Evolutionary conservation across 176 grass and related monocot genomes (phyloP).

Genomic region (Rhynchospora breviuscula): DNA sequence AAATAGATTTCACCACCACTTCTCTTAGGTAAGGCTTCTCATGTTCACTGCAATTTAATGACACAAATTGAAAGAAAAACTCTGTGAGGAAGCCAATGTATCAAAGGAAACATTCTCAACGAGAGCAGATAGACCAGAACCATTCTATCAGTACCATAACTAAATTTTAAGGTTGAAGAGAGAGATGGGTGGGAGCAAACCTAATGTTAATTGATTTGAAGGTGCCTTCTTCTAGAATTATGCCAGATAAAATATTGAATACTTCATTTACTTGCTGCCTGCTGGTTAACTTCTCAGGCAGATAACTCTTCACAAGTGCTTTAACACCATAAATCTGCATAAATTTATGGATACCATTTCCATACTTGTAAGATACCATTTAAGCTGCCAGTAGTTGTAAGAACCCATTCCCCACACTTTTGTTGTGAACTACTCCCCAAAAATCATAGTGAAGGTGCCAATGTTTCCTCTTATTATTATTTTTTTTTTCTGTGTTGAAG

Average conservation of each 20-base stretch:
- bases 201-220: slow-evolving; percentile 48
- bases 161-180: slow-evolving; percentile 21
- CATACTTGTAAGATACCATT: slow-evolving; percentile 12
- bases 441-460: neutral
- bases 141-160: neutral
- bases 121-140: slow-evolving; percentile 9
- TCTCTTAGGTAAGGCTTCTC: slow-evolving; percentile 63
- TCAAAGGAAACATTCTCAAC: slow-evolving; percentile 16
- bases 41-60: slow-evolving; percentile 55
- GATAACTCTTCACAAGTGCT: slow-evolving; percentile 72
- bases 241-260: slow-evolving; percentile 56
- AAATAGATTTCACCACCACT: slow-evolving; percentile 70
- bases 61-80: slow-evolving; percentile 26
- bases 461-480: neutral
- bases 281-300: slow-evolving; percentile 38
- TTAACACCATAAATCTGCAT: slow-evolving; percentile 86
- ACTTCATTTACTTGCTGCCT: slow-evolving; percentile 42
- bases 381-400: neutral
- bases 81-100: slow-evolving; percentile 5
- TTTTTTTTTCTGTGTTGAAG: neutral
- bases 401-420: neutral
- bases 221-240: slow-evolving; percentile 52
- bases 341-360: slow-evolving; percentile 9
- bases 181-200: slow-evolving; percentile 27
- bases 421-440: neutral